Conservation (phyloP, 2,329 filamentous ascomycete genomes). For the Penicillium griseofulvum region DNA sequence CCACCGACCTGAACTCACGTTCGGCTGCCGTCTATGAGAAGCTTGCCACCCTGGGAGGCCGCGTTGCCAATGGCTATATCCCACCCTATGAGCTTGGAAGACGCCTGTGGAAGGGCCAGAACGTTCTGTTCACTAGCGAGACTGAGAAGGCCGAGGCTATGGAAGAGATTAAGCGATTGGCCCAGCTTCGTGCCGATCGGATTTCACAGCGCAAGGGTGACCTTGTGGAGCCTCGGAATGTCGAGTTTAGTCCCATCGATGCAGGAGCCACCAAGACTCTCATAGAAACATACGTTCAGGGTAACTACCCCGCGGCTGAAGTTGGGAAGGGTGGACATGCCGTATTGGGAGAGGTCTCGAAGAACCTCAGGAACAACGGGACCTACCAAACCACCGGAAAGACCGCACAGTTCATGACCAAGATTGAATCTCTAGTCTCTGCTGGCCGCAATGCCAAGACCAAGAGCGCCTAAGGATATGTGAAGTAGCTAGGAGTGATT, state of each 20-base stretch:
- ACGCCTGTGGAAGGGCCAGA: slow-evolving; percentile 38
- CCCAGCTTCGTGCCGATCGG: slow-evolving; percentile 32
- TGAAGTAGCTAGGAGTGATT: slow-evolving; percentile 2
- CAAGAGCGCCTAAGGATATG: slow-evolving; percentile 24
- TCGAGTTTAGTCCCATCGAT: slow-evolving; percentile 28
- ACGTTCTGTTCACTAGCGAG: slow-evolving; percentile 38
- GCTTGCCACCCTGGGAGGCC: slow-evolving; percentile 35
- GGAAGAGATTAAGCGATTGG: slow-evolving; percentile 35
- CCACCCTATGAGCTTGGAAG: slow-evolving; percentile 38
- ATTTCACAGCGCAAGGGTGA: slow-evolving; percentile 39
- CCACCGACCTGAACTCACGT: slow-evolving; percentile 29
- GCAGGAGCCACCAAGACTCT: slow-evolving; percentile 28
- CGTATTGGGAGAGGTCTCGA: slow-evolving; percentile 33
- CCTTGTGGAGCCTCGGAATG: slow-evolving; percentile 34
- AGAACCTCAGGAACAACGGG: slow-evolving; percentile 41
- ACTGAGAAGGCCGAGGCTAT: slow-evolving; percentile 38
- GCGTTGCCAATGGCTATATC: slow-evolving; percentile 35
- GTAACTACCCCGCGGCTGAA: slow-evolving; percentile 31
- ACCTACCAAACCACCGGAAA: slow-evolving; percentile 41
- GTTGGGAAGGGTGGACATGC: slow-evolving; percentile 22
- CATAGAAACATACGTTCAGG: slow-evolving; percentile 33
- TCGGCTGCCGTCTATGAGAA: slow-evolving; percentile 35
- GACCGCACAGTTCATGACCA: slow-evolving; percentile 36
- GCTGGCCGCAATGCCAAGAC: slow-evolving; percentile 30
- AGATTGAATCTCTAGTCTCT: slow-evolving; percentile 39